Evolutionary conservation across 768 basidiomycete species (phyloP).

Genomic region (Brasilioporus rufonigricans): DNA sequence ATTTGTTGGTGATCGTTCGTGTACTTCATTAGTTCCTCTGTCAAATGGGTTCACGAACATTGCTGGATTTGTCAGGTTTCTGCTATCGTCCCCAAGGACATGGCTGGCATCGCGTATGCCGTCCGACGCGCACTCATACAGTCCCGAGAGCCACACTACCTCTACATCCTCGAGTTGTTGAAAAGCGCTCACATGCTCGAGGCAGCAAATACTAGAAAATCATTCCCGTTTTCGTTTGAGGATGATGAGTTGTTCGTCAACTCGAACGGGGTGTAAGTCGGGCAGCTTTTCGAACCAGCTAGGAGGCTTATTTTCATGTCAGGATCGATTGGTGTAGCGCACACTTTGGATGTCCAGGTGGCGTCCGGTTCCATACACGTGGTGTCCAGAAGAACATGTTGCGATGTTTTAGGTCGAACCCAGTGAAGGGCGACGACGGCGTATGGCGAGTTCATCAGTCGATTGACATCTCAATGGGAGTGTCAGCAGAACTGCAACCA

Average conservation of each 20-base stretch:
- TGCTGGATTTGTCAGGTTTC: neutral
- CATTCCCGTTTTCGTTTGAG: neutral
- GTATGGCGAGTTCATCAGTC: neutral
- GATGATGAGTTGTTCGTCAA: conserved; percentile 13
- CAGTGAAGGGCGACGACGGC: neutral
- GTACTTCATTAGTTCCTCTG: neutral
- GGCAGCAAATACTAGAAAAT: conserved; percentile 12
- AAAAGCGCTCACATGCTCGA: conserved; percentile 13
- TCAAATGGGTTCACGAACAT: neutral
- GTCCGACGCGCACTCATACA: conserved; percentile 13
- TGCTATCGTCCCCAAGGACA: conserved; percentile 13
- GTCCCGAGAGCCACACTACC: conserved; percentile 6
- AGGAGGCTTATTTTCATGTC: neutral
- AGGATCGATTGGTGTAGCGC: no score
- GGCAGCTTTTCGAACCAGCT: neutral
- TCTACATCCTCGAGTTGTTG: conserved; percentile 10
- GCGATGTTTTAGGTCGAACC: neutral
- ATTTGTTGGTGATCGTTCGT: conserved; percentile 17
- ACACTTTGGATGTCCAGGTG: neutral
- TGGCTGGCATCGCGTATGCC: conserved; percentile 14
- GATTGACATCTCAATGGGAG: neutral
- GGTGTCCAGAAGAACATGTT: neutral
- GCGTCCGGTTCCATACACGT: neutral
- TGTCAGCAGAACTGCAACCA: neutral
- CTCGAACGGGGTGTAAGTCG: conserved; percentile 16